phyloP scores from a whole-genome alignment of 495 filamentous ascomycete genomes.

The Oleoguttula mirabilis region DNA sequence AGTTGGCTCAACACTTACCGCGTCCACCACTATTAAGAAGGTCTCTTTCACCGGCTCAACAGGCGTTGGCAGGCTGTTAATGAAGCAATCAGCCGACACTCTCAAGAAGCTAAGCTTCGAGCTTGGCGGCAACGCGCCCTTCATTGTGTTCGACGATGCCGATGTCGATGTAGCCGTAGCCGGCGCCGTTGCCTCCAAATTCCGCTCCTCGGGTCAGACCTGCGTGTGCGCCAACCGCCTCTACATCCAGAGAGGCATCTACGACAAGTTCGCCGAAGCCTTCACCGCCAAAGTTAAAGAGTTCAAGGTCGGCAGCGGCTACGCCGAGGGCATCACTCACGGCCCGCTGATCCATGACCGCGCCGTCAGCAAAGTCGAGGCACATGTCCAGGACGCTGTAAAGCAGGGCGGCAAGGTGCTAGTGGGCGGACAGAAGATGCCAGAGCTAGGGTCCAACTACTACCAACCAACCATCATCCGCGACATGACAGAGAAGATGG shows the following conservation, averaged over 20 bases:
- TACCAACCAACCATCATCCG: constrained; percentile 39
- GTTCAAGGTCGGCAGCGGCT: constrained; percentile 35
- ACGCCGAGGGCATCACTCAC: constrained; percentile 32
- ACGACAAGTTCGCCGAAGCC: constrained; percentile 33
- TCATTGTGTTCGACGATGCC: constrained; percentile 63
- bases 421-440: constrained; percentile 32
- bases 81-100: constrained; percentile 45
- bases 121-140: constrained; percentile 64
- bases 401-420: constrained; percentile 32
- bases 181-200: constrained; percentile 50
- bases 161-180: constrained; percentile 51
- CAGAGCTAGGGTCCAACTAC: constrained; percentile 37
- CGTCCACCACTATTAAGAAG: constrained; percentile 53
- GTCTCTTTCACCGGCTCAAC: constrained; percentile 65
- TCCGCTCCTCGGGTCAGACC: constrained; percentile 58
- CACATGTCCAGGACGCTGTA: constrained; percentile 31
- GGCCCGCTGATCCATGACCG: constrained; percentile 36
- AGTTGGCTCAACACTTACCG: constrained; percentile 53
- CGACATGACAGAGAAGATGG: constrained; percentile 36
- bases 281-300: constrained; percentile 31
- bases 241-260: constrained; percentile 47
- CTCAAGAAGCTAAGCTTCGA: constrained; percentile 64
- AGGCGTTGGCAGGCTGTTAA: constrained; percentile 50
- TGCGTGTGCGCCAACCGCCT: constrained; percentile 65
- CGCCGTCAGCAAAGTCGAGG: constrained; percentile 30